Evolutionary conservation across 2,329 filamentous ascomycete species (phyloP).

Genomic region (Exophiala spinifera): DNA sequence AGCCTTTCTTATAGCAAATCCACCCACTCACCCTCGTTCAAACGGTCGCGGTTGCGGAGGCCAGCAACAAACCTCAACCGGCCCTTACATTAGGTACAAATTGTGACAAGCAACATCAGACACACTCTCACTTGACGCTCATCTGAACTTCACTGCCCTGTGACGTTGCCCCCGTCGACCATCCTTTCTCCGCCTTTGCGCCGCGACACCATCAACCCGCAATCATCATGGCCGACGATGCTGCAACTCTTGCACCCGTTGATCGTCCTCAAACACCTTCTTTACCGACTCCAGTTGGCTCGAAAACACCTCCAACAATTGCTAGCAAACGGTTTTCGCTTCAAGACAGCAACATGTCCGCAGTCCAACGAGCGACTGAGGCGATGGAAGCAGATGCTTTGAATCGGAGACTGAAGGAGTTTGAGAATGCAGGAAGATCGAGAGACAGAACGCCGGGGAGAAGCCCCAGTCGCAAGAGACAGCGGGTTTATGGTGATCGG

Average conservation of each 20-base stretch:
- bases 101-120: neutral
- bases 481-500: slow-evolving; percentile 64
- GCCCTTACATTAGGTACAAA: neutral
- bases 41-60: slow-evolving; percentile 21
- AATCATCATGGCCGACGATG: slow-evolving; percentile 23
- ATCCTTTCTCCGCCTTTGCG: neutral
- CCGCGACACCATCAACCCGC: slow-evolving; percentile 1
- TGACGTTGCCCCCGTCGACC: slow-evolving; percentile 1
- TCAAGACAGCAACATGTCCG: slow-evolving; percentile 22
- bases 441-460: slow-evolving; percentile 61
- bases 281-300: slow-evolving; percentile 55
- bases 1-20: neutral
- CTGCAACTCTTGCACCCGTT: slow-evolving; percentile 10
- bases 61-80: slow-evolving; percentile 11
- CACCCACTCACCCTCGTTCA: slow-evolving; percentile 1
- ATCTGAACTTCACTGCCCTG: neutral
- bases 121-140: neutral
- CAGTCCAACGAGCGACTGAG: slow-evolving; percentile 43
- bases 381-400: slow-evolving; percentile 59
- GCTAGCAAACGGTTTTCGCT: slow-evolving; percentile 44
- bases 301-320: slow-evolving; percentile 59
- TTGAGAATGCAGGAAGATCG: slow-evolving; percentile 57
- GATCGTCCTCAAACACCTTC: slow-evolving; percentile 41
- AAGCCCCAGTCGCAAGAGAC: slow-evolving; percentile 67
- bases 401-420: slow-evolving; percentile 58